Conservation (phyloP, 768 basidiomycete species). For the Coprinopsis cinerea region DNA sequence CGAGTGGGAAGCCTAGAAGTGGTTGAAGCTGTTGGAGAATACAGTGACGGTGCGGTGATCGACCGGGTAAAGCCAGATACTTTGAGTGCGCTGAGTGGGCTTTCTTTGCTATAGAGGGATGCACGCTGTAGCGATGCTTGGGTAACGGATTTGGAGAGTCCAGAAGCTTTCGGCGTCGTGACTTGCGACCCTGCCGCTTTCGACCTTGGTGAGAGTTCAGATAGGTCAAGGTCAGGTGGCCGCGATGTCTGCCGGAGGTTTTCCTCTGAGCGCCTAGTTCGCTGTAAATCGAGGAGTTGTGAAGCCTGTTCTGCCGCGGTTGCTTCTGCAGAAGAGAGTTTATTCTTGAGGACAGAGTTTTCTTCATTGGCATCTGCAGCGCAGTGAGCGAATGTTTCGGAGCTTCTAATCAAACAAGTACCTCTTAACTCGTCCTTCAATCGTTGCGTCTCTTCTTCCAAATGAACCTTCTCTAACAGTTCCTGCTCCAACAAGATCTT, state of each 20-base stretch:
- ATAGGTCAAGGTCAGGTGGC: constrained; percentile 22
- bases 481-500: constrained; percentile 97
- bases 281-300: constrained; percentile 15
- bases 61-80: constrained; percentile 43
- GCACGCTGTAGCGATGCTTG: constrained; percentile 2
- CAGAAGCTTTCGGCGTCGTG: constrained; percentile 32
- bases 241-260: constrained; percentile 20
- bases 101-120: constrained; percentile 40
- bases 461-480: constrained; percentile 78
- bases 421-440: constrained; percentile 92
- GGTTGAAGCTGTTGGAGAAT: constrained; percentile 35
- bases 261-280: constrained; percentile 16
- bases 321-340: constrained; percentile 32
- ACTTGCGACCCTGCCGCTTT: constrained; percentile 19
- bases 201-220: constrained; percentile 20
- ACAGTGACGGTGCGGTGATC: constrained; percentile 47
- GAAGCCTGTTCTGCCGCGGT: constrained; percentile 3
- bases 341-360: constrained; percentile 76
- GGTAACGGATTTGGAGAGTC: constrained; percentile 3
- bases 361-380: constrained; percentile 77
- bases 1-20: constrained; percentile 41
- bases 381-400: constrained; percentile 13
- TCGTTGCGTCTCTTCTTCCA: constrained; percentile 89
- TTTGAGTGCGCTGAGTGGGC: constrained; percentile 38
- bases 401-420: constrained; percentile 24